Evolutionary conservation across 2,329 filamentous ascomycete species (phyloP).

Genomic region (Achaetomium macrosporum): DNA sequence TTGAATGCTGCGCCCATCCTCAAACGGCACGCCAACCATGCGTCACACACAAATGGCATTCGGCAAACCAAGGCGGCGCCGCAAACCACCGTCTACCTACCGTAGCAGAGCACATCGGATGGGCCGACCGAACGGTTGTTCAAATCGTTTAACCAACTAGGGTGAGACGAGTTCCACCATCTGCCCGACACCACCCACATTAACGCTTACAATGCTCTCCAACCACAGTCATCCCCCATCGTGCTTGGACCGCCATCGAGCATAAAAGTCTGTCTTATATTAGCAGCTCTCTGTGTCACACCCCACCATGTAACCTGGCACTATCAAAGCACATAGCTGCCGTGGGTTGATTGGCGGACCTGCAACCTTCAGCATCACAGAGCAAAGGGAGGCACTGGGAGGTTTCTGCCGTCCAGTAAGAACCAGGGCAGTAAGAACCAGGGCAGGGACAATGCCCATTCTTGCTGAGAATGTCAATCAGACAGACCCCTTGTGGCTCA

Average conservation of each 20-base stretch:
- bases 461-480: slow-evolving; percentile 7
- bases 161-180: background rate
- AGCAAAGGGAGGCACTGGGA: too few relatives aligned
- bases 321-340: background rate
- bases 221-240: background rate
- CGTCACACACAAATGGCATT: slow-evolving; percentile 1
- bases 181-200: background rate
- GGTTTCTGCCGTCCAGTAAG: too few relatives aligned
- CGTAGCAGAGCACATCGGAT: slow-evolving; percentile 2
- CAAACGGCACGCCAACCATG: slow-evolving; percentile 1
- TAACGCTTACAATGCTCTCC: background rate
- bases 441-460: background rate
- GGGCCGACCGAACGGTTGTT: background rate
- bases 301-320: background rate
- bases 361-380: slow-evolving; percentile 2
- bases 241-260: background rate
- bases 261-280: slow-evolving; percentile 6
- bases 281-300: slow-evolving; percentile 1
- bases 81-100: slow-evolving; percentile 5
- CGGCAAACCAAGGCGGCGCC: background rate
- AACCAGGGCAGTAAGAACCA: background rate
- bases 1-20: background rate
- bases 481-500: slow-evolving; percentile 5
- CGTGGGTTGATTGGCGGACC: background rate
- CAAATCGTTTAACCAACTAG: slow-evolving; percentile 1